Conservation (phyloP, 2,329 filamentous ascomycete genomes). For the Cryoendolithus antarcticus region DNA sequence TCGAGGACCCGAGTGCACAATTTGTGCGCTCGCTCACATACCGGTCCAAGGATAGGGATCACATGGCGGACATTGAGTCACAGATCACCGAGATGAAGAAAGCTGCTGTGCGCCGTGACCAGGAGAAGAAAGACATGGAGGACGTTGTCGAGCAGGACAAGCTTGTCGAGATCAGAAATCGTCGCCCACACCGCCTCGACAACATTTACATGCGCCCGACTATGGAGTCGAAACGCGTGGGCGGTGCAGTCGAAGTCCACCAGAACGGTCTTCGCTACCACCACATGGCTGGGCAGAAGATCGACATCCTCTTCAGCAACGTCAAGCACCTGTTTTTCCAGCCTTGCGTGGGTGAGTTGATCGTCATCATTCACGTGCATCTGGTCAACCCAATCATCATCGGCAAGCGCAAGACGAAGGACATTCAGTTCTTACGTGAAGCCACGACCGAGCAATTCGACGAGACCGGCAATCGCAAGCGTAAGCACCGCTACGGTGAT, state of each 20-base stretch:
- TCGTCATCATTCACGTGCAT: slow-evolving; percentile 96
- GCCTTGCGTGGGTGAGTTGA: slow-evolving; percentile 87
- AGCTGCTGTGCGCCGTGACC: slow-evolving; percentile 78
- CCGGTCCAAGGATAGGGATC: slow-evolving; percentile 74
- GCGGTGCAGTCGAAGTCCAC: slow-evolving; percentile 92
- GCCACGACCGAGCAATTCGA: slow-evolving; percentile 98
- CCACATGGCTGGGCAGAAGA: slow-evolving; percentile 69
- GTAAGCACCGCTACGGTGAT: slow-evolving; percentile 93
- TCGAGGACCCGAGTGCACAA: slow-evolving; percentile 90
- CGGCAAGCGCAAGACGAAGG: slow-evolving; percentile 97
- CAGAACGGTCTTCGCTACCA: slow-evolving; percentile 94
- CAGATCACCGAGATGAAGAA: slow-evolving; percentile 96
- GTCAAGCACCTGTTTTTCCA: slow-evolving; percentile 99
- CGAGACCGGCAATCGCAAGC: slow-evolving; percentile 94
- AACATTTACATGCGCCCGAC: slow-evolving; percentile 93
- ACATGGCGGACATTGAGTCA: slow-evolving; percentile 80
- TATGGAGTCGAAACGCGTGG: slow-evolving; percentile 91
- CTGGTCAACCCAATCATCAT: slow-evolving; percentile 97
- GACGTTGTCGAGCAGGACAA: slow-evolving; percentile 99
- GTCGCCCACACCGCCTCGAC: slow-evolving; percentile 77
- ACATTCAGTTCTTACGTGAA: slow-evolving; percentile 96
- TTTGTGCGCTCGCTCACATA: slow-evolving; percentile 94
- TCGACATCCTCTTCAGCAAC: slow-evolving; percentile 95
- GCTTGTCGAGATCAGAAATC: slow-evolving; percentile 84
- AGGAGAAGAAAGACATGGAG: slow-evolving; percentile 99